A percentile compares a stretch with the other conserved stretches of the same genome.
Conservation (phyloP, 2,329 filamentous ascomycete genomes). For the Neurospora crassa region DNA sequence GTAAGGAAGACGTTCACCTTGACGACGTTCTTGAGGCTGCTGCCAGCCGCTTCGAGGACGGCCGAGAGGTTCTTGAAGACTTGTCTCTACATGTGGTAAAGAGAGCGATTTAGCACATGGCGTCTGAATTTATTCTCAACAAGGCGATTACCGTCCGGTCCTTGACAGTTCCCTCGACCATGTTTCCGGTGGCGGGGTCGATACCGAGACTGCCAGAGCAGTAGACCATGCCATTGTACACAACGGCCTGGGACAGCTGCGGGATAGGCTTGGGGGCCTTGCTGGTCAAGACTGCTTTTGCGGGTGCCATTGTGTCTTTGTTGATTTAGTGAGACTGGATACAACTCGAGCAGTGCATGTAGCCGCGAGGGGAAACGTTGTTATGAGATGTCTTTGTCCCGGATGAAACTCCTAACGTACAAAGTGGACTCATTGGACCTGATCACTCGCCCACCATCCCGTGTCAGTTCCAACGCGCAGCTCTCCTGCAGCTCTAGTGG, state of each 20-base stretch:
- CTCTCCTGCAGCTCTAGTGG: background rate
- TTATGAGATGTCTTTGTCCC: background rate
- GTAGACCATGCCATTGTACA: slow-evolving; percentile 59
- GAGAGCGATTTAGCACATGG: background rate
- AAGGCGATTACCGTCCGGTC: slow-evolving; percentile 35
- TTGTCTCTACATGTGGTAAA: slow-evolving; percentile 32
- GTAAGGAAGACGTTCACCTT: slow-evolving; percentile 60
- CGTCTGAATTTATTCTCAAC: background rate
- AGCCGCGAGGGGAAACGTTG: background rate
- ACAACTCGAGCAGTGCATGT: no score
- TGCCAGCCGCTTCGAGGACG: slow-evolving; percentile 52
- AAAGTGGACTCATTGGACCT: background rate
- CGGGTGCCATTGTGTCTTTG: slow-evolving; percentile 23
- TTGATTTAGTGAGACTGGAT: background rate
- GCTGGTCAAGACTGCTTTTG: slow-evolving; percentile 31
- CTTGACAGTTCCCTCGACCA: slow-evolving; percentile 48
- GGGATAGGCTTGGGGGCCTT: slow-evolving; percentile 43
- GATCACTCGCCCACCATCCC: background rate
- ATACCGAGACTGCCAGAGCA: slow-evolving; percentile 55
- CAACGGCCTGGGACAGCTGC: slow-evolving; percentile 51
- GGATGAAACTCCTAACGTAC: background rate
- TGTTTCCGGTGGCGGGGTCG: slow-evolving; percentile 41
- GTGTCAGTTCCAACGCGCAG: background rate
- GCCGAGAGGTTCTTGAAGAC: slow-evolving; percentile 48
- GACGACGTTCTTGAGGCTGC: slow-evolving; percentile 48